Evolutionary conservation across 2,329 filamentous ascomycete species (phyloP).

Genomic region (Colletotrichum sp.): DNA sequence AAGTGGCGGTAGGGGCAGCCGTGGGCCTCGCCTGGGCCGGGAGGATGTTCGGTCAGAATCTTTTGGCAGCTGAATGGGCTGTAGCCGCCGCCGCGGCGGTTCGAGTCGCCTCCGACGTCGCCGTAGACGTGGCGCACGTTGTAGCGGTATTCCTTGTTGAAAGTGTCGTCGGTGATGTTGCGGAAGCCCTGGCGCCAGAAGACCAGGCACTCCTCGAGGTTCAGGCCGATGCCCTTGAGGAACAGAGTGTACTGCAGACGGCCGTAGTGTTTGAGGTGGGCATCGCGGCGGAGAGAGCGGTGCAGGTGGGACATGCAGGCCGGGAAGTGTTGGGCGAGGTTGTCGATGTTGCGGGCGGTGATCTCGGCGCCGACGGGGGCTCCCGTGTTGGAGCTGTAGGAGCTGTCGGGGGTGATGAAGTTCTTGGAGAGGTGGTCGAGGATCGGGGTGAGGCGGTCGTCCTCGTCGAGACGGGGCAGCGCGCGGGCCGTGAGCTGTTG

Average conservation of each 20-base stretch:
- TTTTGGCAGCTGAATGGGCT: constrained; percentile 94
- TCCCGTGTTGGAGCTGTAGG: constrained; percentile 70
- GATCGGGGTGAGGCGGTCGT: constrained; percentile 80
- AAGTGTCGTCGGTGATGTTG: constrained; percentile 88
- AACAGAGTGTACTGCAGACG: constrained; percentile 96
- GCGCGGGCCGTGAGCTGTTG: constrained; percentile 83
- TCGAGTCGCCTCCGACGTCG: constrained; percentile 91
- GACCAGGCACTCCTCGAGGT: constrained; percentile 85
- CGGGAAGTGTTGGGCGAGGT: constrained; percentile 81
- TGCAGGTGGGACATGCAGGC: constrained; percentile 96
- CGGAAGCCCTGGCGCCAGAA: constrained; percentile 93
- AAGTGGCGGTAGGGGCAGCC: constrained; percentile 98
- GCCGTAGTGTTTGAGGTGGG: constrained; percentile 91
- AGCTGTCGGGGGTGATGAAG: constrained; percentile 89
- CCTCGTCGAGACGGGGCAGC: constrained; percentile 91
- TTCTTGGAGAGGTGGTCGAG: constrained; percentile 87
- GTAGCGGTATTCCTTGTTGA: constrained; percentile 98
- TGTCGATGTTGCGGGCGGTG: constrained; percentile 79
- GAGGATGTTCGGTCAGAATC: constrained; percentile 87
- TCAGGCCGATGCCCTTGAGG: constrained; percentile 92
- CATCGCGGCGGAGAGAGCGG: constrained; percentile 81
- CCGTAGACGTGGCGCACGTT: constrained; percentile 96
- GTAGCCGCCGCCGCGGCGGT: constrained; percentile 85
- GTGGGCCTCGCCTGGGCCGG: constrained; percentile 86
- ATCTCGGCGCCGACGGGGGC: constrained; percentile 75